A percentile compares a stretch with the other conserved stretches of the same genome.
Conservation (phyloP, 345 rosid genomes). For the Aquilaria malaccensis region DNA sequence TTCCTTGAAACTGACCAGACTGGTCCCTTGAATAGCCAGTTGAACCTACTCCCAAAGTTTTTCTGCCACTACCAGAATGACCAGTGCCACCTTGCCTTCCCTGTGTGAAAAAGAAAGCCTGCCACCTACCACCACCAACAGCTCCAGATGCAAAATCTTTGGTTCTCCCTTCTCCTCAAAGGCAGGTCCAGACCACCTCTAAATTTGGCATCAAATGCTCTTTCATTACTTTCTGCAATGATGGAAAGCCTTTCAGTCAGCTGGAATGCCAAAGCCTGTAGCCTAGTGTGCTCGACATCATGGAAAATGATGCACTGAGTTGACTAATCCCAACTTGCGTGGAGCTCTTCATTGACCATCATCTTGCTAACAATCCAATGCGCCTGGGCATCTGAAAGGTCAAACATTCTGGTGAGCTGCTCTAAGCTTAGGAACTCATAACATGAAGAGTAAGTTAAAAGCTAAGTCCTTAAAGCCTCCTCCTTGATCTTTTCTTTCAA, state of each 20-base stretch:
- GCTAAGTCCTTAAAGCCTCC: slow-evolving; percentile 77
- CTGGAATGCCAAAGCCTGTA: slow-evolving; percentile 79
- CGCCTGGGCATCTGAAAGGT: slow-evolving; percentile 44
- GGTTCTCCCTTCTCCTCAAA: slow-evolving; percentile 56
- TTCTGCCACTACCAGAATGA: slow-evolving; percentile 42
- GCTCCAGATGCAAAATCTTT: slow-evolving; percentile 44
- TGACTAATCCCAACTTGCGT: slow-evolving; percentile 91
- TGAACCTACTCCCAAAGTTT: slow-evolving; percentile 30
- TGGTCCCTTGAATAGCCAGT: slow-evolving; percentile 46
- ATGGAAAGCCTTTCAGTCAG: slow-evolving; percentile 61
- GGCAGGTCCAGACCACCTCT: slow-evolving; percentile 68
- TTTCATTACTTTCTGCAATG: slow-evolving; percentile 73
- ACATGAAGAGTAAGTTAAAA: slow-evolving; percentile 53
- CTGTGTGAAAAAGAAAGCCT: slow-evolving; percentile 40
- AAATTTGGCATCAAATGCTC: slow-evolving; percentile 61
- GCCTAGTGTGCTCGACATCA: slow-evolving; percentile 56
- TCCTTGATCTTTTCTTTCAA: slow-evolving; percentile 75
- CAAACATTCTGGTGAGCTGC: slow-evolving; percentile 73
- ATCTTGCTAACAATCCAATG: slow-evolving; percentile 74
- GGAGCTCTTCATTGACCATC: slow-evolving; percentile 75
- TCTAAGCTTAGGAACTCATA: slow-evolving; percentile 60
- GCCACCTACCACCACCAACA: slow-evolving; percentile 55
- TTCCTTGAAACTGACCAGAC: slow-evolving; percentile 37
- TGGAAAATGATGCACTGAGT: slow-evolving; percentile 65
- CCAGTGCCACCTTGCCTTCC: slow-evolving; percentile 52